Base-by-base conservation (phyloP, 2,329 filamentous ascomycete genomes). In the Talaromyces pinophilus region DNA sequence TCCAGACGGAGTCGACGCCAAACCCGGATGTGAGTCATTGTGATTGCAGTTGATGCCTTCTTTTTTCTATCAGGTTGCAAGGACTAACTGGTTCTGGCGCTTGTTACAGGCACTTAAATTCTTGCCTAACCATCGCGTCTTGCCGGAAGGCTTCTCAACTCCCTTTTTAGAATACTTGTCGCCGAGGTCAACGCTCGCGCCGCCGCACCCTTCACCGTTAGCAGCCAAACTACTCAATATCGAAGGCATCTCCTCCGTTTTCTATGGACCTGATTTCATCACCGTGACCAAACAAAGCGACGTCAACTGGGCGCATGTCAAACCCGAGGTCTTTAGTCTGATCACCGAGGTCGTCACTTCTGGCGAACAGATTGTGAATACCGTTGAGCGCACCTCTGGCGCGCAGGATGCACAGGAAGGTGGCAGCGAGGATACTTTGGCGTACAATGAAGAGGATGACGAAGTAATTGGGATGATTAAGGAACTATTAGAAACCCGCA, bases 401-500 rank as follows among this genome's bases (percentile, higher is more conserved):
- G 76, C 40, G 1, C 86, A 70, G 59, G 80, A 83, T 59, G 80
- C 86, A 75, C 71, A 85, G 81, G 68, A 80, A 72, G 69, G 80
- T 52, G 70, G 73, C 15, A 82, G 83, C 69, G 86, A 87, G 68
- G 92, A 96, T 73, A 91, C 87, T 67, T 82, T 97, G 62, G 87
- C 87, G 25, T 97, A 94, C 78, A 89, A 94, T 72, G 93, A 97
- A 76, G 90, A 96, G 69, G 95, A 99, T 77, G 90, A 89, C 71
- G 95, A 99, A 80, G 92, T 97, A 11, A 90, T 99, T 8, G 91
- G 92, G 67, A 98, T 98, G 95, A 98, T 99, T 81, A 97, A 98
- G 82, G 95, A 99, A 81, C 83, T 99, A 38, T 84, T 99, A 42
- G 95, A 99, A 80, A 99, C 95, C 30, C 86, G 95, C 69, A 97